Evolutionary conservation across 805 yeast species (phyloP).

Genomic region (Lachancea waltii): DNA sequence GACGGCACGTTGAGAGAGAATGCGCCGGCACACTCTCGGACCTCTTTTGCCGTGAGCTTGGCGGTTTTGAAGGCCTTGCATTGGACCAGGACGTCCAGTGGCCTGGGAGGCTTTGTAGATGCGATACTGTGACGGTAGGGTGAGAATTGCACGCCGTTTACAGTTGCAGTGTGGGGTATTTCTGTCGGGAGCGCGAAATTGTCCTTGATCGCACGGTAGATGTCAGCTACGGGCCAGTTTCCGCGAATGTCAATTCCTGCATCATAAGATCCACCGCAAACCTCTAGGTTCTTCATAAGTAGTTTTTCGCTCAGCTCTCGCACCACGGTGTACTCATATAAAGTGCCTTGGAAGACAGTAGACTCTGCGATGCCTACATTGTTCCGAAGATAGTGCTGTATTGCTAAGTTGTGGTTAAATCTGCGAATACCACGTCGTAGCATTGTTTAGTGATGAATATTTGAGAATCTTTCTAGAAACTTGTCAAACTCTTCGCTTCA

Average conservation of each 20-base stretch:
- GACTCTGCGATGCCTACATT: conserved; percentile 22
- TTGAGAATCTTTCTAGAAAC: not conserved
- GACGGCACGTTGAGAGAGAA: conserved; percentile 19
- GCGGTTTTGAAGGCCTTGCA: conserved; percentile 28
- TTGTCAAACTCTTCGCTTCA: not conserved
- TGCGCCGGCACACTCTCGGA: conserved; percentile 31
- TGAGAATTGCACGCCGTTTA: conserved; percentile 15
- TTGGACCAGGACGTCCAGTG: conserved; percentile 26
- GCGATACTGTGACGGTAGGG: conserved; percentile 18
- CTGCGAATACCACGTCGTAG: not conserved
- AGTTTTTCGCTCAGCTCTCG: conserved; percentile 28
- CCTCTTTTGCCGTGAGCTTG: conserved; percentile 28
- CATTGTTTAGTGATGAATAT: too few species aligned
- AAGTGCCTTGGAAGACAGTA: conserved; percentile 30
- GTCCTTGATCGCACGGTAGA: conserved; percentile 10
- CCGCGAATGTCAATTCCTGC: conserved; percentile 32
- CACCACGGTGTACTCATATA: conserved; percentile 30
- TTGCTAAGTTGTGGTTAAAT: conserved; percentile 12
- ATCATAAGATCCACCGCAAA: conserved; percentile 32
- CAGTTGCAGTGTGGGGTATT: conserved; percentile 15
- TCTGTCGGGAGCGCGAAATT: conserved; percentile 4
- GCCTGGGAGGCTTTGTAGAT: conserved; percentile 3
- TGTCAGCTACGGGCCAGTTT: conserved; percentile 19
- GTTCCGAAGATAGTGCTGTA: conserved; percentile 16
- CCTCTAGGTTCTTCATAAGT: conserved; percentile 16